Percentiles rank a stretch among this genome's conserved stretches.
Conservation (phyloP, 31 red algal species). For the Odonthalia washingtoniensis region DNA sequence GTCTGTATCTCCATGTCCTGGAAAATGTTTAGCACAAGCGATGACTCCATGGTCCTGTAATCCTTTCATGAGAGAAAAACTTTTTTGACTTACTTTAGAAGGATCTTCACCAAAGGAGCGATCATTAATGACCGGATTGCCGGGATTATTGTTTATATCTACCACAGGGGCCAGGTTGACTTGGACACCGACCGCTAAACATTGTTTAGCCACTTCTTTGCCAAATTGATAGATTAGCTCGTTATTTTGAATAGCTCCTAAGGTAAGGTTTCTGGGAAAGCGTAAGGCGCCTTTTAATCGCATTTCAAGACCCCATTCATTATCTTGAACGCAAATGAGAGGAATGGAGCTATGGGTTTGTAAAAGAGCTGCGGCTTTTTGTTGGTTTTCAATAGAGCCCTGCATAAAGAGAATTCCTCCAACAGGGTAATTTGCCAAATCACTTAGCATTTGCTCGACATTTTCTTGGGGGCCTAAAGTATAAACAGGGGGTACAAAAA, state of each 20-base stretch:
- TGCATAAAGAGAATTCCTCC: too few species aligned
- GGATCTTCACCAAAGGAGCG: conserved; percentile 24
- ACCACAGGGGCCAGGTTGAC: conserved; percentile 41
- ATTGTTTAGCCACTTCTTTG: not conserved
- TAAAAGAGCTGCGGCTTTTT: too few species aligned
- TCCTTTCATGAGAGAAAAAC: conserved; percentile 1
- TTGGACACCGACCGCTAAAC: conserved; percentile 15
- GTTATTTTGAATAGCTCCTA: conserved; percentile 23
- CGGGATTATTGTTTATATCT: conserved; percentile 47
- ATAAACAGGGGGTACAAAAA: too few species aligned
- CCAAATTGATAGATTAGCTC: conserved; percentile 25
- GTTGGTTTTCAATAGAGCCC: too few species aligned
- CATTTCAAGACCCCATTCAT: conserved; percentile 7
- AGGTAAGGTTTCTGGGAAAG: not conserved
- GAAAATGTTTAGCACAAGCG: conserved; percentile 35
- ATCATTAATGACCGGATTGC: conserved; percentile 40
- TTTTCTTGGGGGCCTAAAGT: too few species aligned
- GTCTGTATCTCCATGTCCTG: conserved; percentile 46
- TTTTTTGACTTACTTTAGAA: not conserved
- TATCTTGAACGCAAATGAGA: not conserved
- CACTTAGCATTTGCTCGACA: too few species aligned
- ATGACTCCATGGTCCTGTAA: conserved; percentile 24
- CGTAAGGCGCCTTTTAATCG: not conserved
- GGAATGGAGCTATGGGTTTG: too few species aligned
- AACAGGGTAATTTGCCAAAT: too few species aligned